Evolutionary conservation across 495 filamentous ascomycete species (phyloP).

Genomic region (Xylaria telfairii): DNA sequence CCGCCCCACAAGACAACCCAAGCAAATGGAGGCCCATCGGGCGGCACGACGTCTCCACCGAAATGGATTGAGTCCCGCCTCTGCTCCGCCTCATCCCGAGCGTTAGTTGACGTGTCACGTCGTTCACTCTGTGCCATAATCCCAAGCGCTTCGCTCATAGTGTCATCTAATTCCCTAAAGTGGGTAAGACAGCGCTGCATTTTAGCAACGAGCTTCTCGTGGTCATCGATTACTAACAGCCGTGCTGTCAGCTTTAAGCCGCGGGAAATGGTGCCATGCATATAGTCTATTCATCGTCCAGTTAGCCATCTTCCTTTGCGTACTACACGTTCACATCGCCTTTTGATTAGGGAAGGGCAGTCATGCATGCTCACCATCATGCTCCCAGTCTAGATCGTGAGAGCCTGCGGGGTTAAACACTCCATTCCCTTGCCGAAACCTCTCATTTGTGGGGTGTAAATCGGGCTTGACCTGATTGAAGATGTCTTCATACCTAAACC

Average conservation of each 20-base stretch:
- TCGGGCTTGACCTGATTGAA: neutral
- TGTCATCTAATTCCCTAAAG: neutral
- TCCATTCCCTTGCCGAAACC: neutral
- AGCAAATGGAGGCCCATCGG: neutral
- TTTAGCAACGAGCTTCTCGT: neutral
- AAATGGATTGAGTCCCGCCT: neutral
- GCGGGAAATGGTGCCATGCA: neutral
- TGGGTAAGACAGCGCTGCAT: neutral
- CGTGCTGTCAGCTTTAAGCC: neutral
- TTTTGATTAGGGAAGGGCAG: neutral
- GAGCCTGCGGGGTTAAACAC: neutral
- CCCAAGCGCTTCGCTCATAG: neutral
- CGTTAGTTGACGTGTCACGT: neutral
- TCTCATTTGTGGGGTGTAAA: neutral
- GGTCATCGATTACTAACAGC: neutral
- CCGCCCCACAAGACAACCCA: neutral
- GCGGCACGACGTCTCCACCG: neutral
- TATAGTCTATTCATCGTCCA: neutral
- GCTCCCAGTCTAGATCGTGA: neutral
- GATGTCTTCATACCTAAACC: neutral
- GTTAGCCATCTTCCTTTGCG: neutral
- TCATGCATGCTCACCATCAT: neutral
- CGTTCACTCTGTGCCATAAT: neutral
- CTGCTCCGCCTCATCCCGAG: neutral
- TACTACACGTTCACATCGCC: neutral